Base-by-base conservation (phyloP, 2,329 filamentous ascomycete genomes). In the Colletotrichum horii region DNA sequence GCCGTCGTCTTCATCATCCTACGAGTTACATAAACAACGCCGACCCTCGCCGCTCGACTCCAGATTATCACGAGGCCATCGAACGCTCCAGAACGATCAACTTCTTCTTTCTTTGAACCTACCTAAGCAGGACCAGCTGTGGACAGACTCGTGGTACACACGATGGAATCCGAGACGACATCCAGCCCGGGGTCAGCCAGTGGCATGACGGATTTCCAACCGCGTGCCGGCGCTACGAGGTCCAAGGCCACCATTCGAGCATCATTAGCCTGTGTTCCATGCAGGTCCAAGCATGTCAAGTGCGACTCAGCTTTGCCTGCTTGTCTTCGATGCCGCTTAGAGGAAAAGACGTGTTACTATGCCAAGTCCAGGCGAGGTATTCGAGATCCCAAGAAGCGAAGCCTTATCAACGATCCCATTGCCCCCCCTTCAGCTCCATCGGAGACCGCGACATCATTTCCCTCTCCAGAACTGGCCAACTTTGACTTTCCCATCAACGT, bases 301-400 rank as follows among this genome's bases (percentile, higher is more conserved):
- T 79, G 52, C 77, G 52, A 74, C 56, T 69, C 61, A 19, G 62
- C 85, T 83, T 66, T 83, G 79, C 72, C 84, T 83, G 34, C 85
- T 85, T 80, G 81, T 88, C 36, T 89, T 87, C 77, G 88, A 88
- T 76, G 87, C 84, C 48, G 83, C 81, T 60, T 82, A 24, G 83
- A 85, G 60, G 84, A 83, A 30, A 87, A 87, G 73, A 81, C 85
- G 32, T 90, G 88, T 71, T 84, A 83, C 73, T 89, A 89, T 79
- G 83, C 86, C 24, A 86, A 86, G 76, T 89, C 88, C 15, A 83
- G 88, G 43, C 83, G 88, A 78, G 88, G 88, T 15, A 85, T 84
- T 64, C 81, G 83, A 48, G 83, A 84, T 76, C 79, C 81, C 12
- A 83, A 81, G 71, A 82, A 82, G 69, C 79, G 81, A 68, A 83